phyloP scores from a whole-genome alignment of 306 rosid genomes.

The Inga laurina region DNA sequence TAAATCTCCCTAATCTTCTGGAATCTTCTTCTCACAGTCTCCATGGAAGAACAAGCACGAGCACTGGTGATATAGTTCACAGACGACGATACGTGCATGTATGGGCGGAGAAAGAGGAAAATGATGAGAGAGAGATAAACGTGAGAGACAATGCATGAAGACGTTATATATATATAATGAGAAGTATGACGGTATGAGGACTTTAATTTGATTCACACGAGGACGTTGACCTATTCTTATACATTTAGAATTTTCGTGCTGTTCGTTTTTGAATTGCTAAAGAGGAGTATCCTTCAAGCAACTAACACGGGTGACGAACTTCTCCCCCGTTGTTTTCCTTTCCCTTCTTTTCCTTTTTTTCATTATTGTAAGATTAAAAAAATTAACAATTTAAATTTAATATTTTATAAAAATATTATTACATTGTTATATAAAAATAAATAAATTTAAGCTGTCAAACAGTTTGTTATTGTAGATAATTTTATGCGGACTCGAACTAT shows the following conservation, averaged over 20 bases:
- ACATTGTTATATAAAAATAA: too few species aligned
- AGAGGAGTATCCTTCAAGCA: too few species aligned
- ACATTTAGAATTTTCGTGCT: background rate
- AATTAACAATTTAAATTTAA: too few species aligned
- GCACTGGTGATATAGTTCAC: background rate
- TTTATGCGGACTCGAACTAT: too few species aligned
- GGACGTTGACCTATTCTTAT: background rate
- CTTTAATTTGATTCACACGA: background rate
- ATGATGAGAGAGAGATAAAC: background rate
- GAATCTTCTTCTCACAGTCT: background rate
- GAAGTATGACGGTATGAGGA: background rate
- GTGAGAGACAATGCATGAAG: background rate
- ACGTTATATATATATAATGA: background rate
- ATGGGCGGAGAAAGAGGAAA: background rate
- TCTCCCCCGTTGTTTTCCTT: too few species aligned
- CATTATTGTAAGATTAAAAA: too few species aligned
- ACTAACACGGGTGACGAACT: background rate
- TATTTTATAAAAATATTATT: too few species aligned
- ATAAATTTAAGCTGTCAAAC: too few species aligned
- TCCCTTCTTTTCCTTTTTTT: too few species aligned
- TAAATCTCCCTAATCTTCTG: background rate
- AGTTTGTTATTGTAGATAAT: too few species aligned
- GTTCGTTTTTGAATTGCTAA: background rate
- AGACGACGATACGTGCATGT: background rate
- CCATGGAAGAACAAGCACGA: background rate